phyloP scores from a whole-genome alignment of 257 asterid species.

The Solanum piurae region DNA sequence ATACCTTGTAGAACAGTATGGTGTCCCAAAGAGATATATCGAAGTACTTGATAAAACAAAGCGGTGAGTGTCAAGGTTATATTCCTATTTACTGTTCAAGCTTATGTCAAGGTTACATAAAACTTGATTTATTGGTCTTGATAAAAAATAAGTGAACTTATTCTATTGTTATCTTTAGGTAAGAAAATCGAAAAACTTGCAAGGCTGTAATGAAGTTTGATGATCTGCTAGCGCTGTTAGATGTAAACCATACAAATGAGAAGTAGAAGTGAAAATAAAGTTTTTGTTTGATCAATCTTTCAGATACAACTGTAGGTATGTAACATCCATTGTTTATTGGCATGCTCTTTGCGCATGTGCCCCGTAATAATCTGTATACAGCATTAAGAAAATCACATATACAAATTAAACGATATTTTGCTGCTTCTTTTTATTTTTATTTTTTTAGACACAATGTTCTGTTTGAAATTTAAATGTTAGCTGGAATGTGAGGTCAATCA shows the following conservation, averaged over 20 bases:
- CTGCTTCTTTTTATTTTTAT: background rate
- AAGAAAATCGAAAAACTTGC: background rate
- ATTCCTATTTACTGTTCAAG: background rate
- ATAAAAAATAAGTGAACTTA: background rate
- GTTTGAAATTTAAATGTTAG: background rate
- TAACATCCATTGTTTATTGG: background rate
- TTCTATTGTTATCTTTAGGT: background rate
- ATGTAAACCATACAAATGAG: background rate
- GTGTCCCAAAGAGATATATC: conserved; percentile 73
- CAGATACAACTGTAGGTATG: background rate
- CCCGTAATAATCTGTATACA: background rate
- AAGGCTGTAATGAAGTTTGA: background rate
- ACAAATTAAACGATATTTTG: too few species aligned
- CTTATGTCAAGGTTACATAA: background rate
- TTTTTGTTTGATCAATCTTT: background rate
- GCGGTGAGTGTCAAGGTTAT: conserved; percentile 38
- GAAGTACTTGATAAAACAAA: conserved; percentile 92
- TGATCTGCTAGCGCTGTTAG: background rate
- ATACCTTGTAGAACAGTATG: conserved; percentile 74
- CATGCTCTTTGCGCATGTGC: background rate
- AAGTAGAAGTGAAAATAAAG: background rate
- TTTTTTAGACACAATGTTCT: background rate
- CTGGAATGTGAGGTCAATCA: background rate
- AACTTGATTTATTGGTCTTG: background rate
- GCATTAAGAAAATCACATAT: background rate